Evolutionary conservation across 2,329 filamentous ascomycete species (phyloP), one percentile per base, ranked within the genome.

Genomic region (Phyllosticta citriasiana): DNA sequence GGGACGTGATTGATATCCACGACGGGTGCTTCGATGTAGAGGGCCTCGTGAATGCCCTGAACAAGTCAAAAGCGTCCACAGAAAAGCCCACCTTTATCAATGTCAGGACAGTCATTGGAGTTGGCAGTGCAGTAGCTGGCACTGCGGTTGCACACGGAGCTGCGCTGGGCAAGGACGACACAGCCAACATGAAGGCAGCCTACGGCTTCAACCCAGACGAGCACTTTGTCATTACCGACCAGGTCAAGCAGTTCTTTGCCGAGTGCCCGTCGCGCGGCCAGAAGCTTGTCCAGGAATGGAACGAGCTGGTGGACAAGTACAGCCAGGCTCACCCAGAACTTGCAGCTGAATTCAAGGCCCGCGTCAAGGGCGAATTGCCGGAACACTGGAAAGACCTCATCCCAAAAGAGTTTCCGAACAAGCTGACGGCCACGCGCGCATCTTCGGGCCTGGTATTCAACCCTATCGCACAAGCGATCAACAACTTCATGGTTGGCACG

Each of bases 401-500:
- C 54, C 82, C 80, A 10, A 76, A 74, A 59, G 66, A 68, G 12
- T 77, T 83, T 64, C 77, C 81, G 0, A 76, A 74, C 2, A 70
- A 72, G 8, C 75, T 77, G 0, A 83, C 80, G 0, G 72, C 81
- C 0, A 79, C 80, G 2, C 73, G 81, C 57, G 80, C 80, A 64
- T 80, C 79, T 0, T 75, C 78, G 5, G 80, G 80, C 0, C 66
- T 81, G 3, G 76, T 80, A 1, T 78, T 77, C 65, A 84, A 84
- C 63, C 80, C 81, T 0, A 69, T 84, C 3, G 80, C 81, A 62
- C 88, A 97, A 71, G 91, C 96, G 77, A 77, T 97, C 68, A 97
- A 97, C 83, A 80, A 81, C 70, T 97, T 97, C 88, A 87, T 94
- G 77, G 91, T 96, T 82, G 77, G 89, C 80, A 67, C 63, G 6